Evolutionary conservation across 2,329 filamentous ascomycete species (phyloP), one percentile per base, ranked within the genome.

Genomic region (Graphilbum ipis-grandicollis): DNA sequence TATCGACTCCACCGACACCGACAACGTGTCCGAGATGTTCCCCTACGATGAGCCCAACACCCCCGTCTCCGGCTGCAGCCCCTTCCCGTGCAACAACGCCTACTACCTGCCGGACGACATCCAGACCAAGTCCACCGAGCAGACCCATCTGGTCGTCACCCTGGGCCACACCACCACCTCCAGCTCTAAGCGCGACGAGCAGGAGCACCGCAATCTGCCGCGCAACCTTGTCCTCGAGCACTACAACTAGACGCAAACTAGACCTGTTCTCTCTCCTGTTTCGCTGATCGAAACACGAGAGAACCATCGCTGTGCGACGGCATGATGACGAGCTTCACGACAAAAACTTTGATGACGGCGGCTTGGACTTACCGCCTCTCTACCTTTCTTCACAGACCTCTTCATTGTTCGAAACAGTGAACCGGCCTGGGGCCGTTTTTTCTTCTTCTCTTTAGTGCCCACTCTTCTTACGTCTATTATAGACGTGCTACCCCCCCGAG

Each of bases 101-200:
- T 63, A 62, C 47, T 58, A 59, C 48, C 40, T 46, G 12, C 47
- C 51, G 19, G 52, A 63, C 37, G 59, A 63, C 40, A 39, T 56
- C 25, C 52, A 55, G 39, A 62, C 60, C 37, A 54, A 56, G 47
- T 42, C 48, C 13, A 58, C 57, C 9, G 19, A 40, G 4, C 46
- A 52, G 41, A 43, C 37, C 1, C 48, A 56, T 29, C 45, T 61
- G 19, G 45, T 58, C 41, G 55, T 52, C 45, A 51, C 47, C 25
- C 47, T 55, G 8, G 45, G 46, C 39, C 37, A 23, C 34, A 38
- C 36, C 39, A n/a, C 21, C 6, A 32, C 22, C 32, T 25, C 33
- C 32, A n/a, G 29, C 21, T 19, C 37, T 31, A 40, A 40, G 37
- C 39, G 39, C 25, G 37, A 42, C 26, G 19, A 40, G 9, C n/a